Base-by-base conservation (phyloP, 805 yeast genomes). In the Ogataea nitratoaversa region DNA sequence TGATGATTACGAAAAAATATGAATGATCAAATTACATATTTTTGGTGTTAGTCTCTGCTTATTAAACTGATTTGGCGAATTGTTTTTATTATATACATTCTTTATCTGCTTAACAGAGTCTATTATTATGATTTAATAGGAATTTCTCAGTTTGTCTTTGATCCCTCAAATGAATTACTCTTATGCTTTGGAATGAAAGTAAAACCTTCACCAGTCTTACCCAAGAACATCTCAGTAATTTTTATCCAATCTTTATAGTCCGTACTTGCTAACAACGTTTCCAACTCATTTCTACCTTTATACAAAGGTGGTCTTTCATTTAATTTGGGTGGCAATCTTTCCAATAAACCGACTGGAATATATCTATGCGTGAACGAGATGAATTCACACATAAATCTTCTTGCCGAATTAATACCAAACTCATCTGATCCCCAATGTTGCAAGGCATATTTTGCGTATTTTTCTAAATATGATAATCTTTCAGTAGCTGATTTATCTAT, bases 361-460 rank as follows among this genome's bases (percentile, higher is more conserved):
- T 93, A 93, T 52, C 99, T 71, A 59, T 93, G 95, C 52, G 95
- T 86, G 63, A 93, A 93, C 35, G 96, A 84, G 58, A 93, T 70
- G 62, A 88, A 93, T 64, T 93, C 99, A 66, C 97, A 91, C 72
- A 91, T 68, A 63, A 78, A 93, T 54, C 98, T 72, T 63, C 99
- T 80, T 12, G 95, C 82, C 49, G 78, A 78, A 43, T 86, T 83
- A 41, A 93, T 76, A 30, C 99, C 99, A 61, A 82, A 91, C 53
- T 87, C 96, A 58, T 93, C 99, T 0, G 95, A 74, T 5, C 99
- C 99, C 98, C 99, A 93, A 63, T 93, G 98, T 52, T 88, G 88
- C 50, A 93, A 71, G 0, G 99, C 97, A 59, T 68, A 85, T 40
- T 80, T 66, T 4, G 95, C 79, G 59, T 80, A 93, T 37, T 72